These are phyloP conservation scores for Asclepias syriaca DNA, from an alignment of 257 asterid species.

Conservation along the genomic window DNA sequence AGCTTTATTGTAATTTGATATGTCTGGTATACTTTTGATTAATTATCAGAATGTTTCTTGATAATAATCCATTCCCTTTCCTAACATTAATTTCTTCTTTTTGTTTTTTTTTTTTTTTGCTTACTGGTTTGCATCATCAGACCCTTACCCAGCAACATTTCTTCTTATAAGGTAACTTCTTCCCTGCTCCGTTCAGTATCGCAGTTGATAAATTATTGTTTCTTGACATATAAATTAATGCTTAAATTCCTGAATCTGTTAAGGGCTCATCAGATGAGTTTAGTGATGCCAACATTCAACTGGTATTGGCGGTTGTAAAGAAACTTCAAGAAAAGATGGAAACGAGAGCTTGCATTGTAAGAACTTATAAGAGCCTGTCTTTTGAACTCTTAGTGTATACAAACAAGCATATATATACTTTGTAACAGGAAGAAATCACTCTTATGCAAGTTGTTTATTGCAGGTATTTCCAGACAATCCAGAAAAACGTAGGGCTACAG, in stretches of 20 bases:
- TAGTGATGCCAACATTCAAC: slow-evolving; percentile 96
- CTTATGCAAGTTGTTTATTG: slow-evolving; percentile 1
- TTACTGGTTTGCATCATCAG: slow-evolving; percentile 39
- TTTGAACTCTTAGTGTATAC: neutral
- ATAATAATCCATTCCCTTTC: neutral
- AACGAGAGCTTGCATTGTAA: slow-evolving; percentile 85
- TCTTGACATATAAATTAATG: slow-evolving; percentile 18
- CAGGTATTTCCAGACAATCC: slow-evolving; percentile 97
- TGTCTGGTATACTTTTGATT: neutral
- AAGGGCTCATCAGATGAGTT: slow-evolving; percentile 96
- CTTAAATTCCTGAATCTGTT: slow-evolving; percentile 30
- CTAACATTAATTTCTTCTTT: slow-evolving; percentile 21
- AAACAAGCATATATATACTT: neutral
- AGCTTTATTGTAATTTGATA: neutral
- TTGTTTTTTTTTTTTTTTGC: slow-evolving; percentile 17
- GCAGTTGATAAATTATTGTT: slow-evolving; percentile 6
- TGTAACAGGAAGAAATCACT: neutral
- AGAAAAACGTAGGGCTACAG: slow-evolving; percentile 89
- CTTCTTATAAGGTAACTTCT: slow-evolving; percentile 85
- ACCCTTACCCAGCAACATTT: slow-evolving; percentile 78
- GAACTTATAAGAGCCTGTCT: slow-evolving; percentile 27
- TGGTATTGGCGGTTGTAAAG: slow-evolving; percentile 67
- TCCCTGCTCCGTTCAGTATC: slow-evolving; percentile 11
- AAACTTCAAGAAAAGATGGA: slow-evolving; percentile 76
- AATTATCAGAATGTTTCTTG: neutral